Evolutionary conservation across 2,329 filamentous ascomycete genomes (phyloP), one percentile per base, ranked within the genome.

Genomic region (Volutella citrinella): DNA sequence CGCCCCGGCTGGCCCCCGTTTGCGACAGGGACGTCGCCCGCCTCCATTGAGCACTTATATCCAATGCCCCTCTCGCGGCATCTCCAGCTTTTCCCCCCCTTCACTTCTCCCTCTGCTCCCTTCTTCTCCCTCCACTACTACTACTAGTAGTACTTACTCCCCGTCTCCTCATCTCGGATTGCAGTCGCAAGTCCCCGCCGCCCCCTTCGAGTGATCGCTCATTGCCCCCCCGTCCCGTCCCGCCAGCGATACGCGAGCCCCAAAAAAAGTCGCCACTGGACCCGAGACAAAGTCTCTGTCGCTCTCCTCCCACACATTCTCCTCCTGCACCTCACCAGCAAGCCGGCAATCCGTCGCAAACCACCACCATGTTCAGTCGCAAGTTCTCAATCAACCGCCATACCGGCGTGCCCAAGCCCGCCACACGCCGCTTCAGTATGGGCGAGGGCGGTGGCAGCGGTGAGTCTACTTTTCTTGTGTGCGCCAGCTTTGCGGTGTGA

Each of bases 301-400:
- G 19, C 40, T 15, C 30, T 25, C 21, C 21, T 21, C 7, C 11
- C n/a, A 18, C 16, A 19, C n/a, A n/a, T n/a, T n/a, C n/a, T n/a
- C 20, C 20, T 22, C 20, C 32, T 42, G 30, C 19, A 23, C 30
- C 27, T 28, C 42, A 34, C 26, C 25, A 26, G 38, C 30, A 21
- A 27, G 29, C 24, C 27, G 42, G 24, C 29, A 23, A 31, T 11
- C n/a, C n/a, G n/a, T n/a, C n/a, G n/a, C n/a, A n/a, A n/a, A n/a
- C n/a, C n/a, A n/a, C 32, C 54, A 64, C 51, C 34, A 73, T 74
- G 65, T 76, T 76, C 51, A 62, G 69, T 40, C 75, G 78, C 64
- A 80, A 80, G 57, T 82, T 82, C 61, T 80, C 76, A 44, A 81
- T 82, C 64, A 81, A 82, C 63, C 70, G 77, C 54, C 76, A 80